Percentiles rank a stretch among this genome's conserved stretches.
phyloP scores from a whole-genome alignment of 306 rosid genomes.

The Cucurbita moschata region DNA sequence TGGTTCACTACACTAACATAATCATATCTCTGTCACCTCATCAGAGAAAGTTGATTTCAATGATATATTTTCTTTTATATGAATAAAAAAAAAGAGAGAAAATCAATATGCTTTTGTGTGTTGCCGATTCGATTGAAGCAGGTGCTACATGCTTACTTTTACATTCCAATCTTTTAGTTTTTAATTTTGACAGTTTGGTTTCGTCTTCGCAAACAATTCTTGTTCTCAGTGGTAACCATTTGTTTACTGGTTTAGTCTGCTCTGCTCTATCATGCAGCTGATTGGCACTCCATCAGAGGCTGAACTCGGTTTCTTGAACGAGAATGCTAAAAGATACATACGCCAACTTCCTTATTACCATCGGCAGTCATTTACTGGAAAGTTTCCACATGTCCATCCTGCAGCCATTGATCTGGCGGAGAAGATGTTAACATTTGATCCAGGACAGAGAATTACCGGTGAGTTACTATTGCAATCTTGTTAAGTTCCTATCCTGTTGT shows the following conservation, averaged over 20 bases:
- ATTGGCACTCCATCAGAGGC: conserved; percentile 97
- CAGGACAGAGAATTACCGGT: conserved; percentile 87
- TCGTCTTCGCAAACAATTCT: background rate
- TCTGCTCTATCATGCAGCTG: conserved; percentile 43
- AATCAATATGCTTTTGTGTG: background rate
- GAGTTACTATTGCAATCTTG: conserved; percentile 18
- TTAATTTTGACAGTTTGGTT: background rate
- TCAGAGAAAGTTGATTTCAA: background rate
- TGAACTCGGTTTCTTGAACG: conserved; percentile 80
- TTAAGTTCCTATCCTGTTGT: background rate
- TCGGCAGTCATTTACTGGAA: conserved; percentile 79
- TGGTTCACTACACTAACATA: background rate
- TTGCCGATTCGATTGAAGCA: background rate
- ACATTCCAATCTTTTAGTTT: background rate
- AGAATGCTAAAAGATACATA: conserved; percentile 91
- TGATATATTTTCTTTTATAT: background rate
- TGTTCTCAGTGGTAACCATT: background rate
- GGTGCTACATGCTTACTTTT: background rate
- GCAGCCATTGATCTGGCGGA: conserved; percentile 93
- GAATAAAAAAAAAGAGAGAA: background rate
- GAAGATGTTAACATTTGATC: conserved; percentile 91
- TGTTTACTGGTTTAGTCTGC: background rate
- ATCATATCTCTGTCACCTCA: background rate
- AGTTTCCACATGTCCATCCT: conserved; percentile 90
- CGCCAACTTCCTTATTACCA: conserved; percentile 57